Evolutionary conservation across 139 green algal species (phyloP).

Genomic region (Pycnococcus provasolii): DNA sequence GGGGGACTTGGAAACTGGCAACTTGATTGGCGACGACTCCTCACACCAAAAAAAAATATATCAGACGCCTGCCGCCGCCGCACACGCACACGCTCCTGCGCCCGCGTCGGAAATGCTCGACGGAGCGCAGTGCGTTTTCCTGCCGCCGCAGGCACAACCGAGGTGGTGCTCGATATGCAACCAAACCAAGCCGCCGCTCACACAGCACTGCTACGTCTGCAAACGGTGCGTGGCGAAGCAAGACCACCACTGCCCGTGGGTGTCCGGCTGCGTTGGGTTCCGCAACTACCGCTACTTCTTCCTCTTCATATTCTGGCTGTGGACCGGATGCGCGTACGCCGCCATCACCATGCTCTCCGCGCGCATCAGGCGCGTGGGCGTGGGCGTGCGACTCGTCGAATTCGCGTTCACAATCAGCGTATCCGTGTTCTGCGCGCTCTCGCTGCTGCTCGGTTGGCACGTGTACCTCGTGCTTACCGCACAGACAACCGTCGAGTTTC

Average conservation of each 20-base stretch:
- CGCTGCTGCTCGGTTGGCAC: conserved; percentile 47
- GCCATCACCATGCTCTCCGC: not conserved
- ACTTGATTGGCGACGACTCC: too few species aligned
- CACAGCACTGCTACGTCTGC: not conserved
- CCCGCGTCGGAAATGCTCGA: not conserved
- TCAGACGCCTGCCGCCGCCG: not conserved
- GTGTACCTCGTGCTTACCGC: conserved; percentile 44
- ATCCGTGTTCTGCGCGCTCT: conserved; percentile 20
- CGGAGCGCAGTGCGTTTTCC: not conserved
- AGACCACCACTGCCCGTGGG: conserved; percentile 56
- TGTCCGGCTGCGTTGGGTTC: conserved; percentile 62
- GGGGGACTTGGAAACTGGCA: too few species aligned
- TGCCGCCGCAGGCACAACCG: not conserved
- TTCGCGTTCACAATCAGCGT: conserved; percentile 29
- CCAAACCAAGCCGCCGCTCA: not conserved
- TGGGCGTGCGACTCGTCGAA: not conserved
- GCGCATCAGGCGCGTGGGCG: not conserved
- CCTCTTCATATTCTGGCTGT: conserved; percentile 56
- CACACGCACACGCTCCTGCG: not conserved
- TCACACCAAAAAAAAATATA: too few species aligned
- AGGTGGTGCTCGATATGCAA: not conserved
- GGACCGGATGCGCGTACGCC: conserved; percentile 28
- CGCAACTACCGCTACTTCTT: conserved; percentile 68
- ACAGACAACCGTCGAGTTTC: conserved; percentile 22
- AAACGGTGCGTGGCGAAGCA: conserved; percentile 36